Conservation (phyloP, 768 basidiomycete genomes). For the Gloeophyllum trabeum region DNA sequence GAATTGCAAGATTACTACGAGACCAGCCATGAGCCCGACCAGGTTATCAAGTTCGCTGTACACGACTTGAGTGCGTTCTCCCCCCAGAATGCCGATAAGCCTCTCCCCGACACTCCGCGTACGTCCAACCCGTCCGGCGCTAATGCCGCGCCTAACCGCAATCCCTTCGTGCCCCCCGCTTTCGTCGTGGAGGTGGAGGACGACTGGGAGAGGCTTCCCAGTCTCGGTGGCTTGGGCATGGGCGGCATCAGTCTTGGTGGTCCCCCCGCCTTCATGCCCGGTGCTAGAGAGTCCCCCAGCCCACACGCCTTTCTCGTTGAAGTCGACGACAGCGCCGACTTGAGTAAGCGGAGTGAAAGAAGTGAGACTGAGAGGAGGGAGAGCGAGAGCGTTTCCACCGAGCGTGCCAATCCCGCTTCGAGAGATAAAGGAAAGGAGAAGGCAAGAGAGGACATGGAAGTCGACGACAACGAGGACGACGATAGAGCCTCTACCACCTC, state of each 20-base stretch:
- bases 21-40: slow-evolving; percentile 14
- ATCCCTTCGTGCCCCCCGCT: slow-evolving; percentile 42
- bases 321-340: slow-evolving; percentile 29
- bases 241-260: too few species aligned
- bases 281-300: slow-evolving; percentile 18
- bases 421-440: slow-evolving; percentile 40
- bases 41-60: slow-evolving; percentile 48
- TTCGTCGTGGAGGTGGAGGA: slow-evolving; percentile 35
- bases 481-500: slow-evolving; percentile 30
- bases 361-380: slow-evolving; percentile 10
- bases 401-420: slow-evolving; percentile 17
- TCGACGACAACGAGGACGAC: slow-evolving; percentile 19
- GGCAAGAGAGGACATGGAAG: slow-evolving; percentile 14
- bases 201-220: slow-evolving; percentile 53
- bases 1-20: slow-evolving; percentile 69
- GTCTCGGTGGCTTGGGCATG: slow-evolving; percentile 25
- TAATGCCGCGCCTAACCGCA: slow-evolving; percentile 30
- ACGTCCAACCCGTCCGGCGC: slow-evolving; percentile 10
- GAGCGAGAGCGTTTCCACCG: slow-evolving; percentile 15
- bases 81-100: slow-evolving; percentile 20
- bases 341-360: slow-evolving; percentile 15
- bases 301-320: slow-evolving; percentile 60
- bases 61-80: slow-evolving; percentile 38
- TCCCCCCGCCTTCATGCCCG: slow-evolving; percentile 22
- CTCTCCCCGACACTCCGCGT: slow-evolving; percentile 19